phyloP scores from a whole-genome alignment of 2,329 filamentous ascomycete species.

The Daldinia eschscholtzii region DNA sequence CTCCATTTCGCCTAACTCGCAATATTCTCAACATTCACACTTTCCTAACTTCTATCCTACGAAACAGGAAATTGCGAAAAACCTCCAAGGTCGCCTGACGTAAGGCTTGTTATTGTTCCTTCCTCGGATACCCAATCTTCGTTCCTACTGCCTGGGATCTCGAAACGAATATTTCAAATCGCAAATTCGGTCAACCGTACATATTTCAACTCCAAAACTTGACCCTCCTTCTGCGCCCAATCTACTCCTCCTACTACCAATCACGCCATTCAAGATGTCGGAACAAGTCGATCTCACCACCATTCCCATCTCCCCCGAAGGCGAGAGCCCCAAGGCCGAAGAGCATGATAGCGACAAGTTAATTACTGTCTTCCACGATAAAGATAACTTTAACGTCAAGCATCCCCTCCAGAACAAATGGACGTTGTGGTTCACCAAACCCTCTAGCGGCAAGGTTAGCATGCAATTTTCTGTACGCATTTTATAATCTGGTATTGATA shows the following conservation, averaged over 20 bases:
- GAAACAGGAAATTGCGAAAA: slow-evolving; percentile 19
- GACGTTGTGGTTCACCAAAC: slow-evolving; percentile 99
- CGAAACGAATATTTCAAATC: not conserved
- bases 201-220: slow-evolving; percentile 8
- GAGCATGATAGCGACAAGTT: slow-evolving; percentile 68
- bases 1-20: slow-evolving; percentile 12
- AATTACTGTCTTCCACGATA: slow-evolving; percentile 96
- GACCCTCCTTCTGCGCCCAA: not conserved
- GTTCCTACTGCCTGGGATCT: not conserved
- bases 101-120: slow-evolving; percentile 4
- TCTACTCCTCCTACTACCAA: slow-evolving; percentile 2
- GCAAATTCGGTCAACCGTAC: slow-evolving; percentile 20
- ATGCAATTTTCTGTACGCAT: slow-evolving; percentile 1
- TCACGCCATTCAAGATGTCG: slow-evolving; percentile 54
- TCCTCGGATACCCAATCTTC: not conserved
- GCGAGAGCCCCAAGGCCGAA: slow-evolving; percentile 63
- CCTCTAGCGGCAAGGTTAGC: slow-evolving; percentile 89
- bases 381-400: slow-evolving; percentile 99
- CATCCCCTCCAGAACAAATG: slow-evolving; percentile 97
- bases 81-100: slow-evolving; percentile 2
- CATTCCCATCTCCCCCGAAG: slow-evolving; percentile 74
- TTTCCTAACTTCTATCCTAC: slow-evolving; percentile 14
- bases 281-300: slow-evolving; percentile 76
- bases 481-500: slow-evolving; percentile 36
- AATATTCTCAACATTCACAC: slow-evolving; percentile 11